Base-by-base conservation (phyloP, 75 land plant species). In the Cunninghamia lanceolata region DNA sequence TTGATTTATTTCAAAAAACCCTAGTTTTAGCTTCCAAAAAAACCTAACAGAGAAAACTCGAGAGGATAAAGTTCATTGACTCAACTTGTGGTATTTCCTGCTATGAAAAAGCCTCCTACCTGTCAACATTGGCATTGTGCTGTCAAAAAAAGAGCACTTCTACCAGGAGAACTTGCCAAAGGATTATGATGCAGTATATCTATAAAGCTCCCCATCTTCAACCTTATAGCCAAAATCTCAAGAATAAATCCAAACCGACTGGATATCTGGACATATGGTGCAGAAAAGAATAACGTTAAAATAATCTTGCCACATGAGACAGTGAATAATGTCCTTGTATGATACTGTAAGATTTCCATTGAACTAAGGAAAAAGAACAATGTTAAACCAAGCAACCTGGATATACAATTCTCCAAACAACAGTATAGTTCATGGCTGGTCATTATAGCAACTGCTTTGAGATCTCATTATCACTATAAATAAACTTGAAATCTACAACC, bases 41-140 rank as follows among this genome's bases (percentile, higher is more conserved):
- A 43, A 39, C 8, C 13, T 28, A 43, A 9, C 40, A 21, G n/a
- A 79, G 82, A 11, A 9, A 9, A 43, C 21, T 10, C 43, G n/a
- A 21, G 17, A 40, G 81, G 38, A 19, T 40, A 78, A 78, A 42
- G 28, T 25, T 43, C 5, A 19, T 79, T 28, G 45, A 43, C 30
- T 79, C 46, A 43, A 39, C 38, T 25, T 25, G 8, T 9, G 42
- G 11, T 79, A 79, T 43, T 43, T 79, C n/a, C 82, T 25, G 42
- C 30, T 21, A 79, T 25, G 30, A 42, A 42, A 42, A 42, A 42
- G 28, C 21, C 28, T 78, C 43, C 13, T 28, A 28, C 43, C 82
- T 43, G 47, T 79, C 43, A 79, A 79, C 3, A 42, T 79, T 79
- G 82, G n/a, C 30, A 43, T 79, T 79, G 25, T 40, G n/a, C 82